phyloP scores from a whole-genome alignment of 1,139 yeast species.

The Candida neerlandica region DNA sequence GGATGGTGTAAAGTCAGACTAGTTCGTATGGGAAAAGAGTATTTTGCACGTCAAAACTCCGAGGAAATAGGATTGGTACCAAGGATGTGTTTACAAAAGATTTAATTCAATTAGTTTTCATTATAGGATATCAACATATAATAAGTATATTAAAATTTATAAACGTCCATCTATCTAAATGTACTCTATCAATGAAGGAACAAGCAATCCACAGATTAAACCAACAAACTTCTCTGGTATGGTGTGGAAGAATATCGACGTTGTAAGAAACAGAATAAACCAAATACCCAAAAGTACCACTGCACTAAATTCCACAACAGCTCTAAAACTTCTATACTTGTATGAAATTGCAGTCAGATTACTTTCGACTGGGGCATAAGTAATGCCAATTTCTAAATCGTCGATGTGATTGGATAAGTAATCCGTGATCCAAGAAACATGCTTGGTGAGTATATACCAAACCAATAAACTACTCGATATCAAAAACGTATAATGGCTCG shows the following conservation, averaged over 20 bases:
- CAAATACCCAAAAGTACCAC: conserved; percentile 30
- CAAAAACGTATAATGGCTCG: conserved; percentile 64
- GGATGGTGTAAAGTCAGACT: conserved; percentile 42
- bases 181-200: conserved; percentile 30
- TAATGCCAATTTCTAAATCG: conserved; percentile 7
- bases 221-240: conserved; percentile 58
- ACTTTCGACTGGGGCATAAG: neutral
- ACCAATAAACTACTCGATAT: conserved; percentile 50
- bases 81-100: conserved; percentile 28
- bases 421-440: conserved; percentile 10
- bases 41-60: conserved; percentile 7
- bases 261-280: conserved; percentile 50
- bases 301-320: conserved; percentile 12
- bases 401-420: conserved; percentile 13
- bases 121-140: neutral
- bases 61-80: conserved; percentile 39
- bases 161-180: conserved; percentile 3
- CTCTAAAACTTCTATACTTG: neutral
- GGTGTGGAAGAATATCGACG: conserved; percentile 67
- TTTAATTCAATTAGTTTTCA: conserved; percentile 4
- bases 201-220: conserved; percentile 43
- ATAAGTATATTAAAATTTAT: neutral
- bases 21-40: conserved; percentile 14
- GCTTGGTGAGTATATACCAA: conserved; percentile 33
- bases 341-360: neutral